phyloP scores from a whole-genome alignment of 2,329 filamentous ascomycete genomes.

The Rhynchosporium graminicola region DNA sequence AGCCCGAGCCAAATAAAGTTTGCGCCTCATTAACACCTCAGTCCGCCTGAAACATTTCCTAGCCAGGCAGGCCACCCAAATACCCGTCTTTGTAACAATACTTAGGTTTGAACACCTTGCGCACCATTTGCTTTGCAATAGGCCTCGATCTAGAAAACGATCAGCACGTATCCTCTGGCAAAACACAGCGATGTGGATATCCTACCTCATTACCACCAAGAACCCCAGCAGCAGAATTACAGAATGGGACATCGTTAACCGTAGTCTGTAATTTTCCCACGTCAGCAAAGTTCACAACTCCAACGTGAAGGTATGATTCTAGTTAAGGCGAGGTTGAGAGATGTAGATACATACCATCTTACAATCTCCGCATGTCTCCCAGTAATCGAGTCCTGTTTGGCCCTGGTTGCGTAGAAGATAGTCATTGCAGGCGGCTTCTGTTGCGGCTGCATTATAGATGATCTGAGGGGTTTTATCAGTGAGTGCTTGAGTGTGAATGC shows the following conservation, averaged over 20 bases:
- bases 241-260: slow-evolving; percentile 15
- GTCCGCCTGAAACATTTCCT: no score
- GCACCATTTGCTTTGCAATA: no score
- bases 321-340: not conserved
- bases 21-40: no score
- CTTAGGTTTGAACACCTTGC: no score
- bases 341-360: slow-evolving; percentile 15
- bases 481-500: not conserved
- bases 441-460: slow-evolving; percentile 26
- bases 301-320: not conserved
- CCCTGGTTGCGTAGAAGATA: slow-evolving; percentile 26
- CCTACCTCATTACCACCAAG: slow-evolving; percentile 25
- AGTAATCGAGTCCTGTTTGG: slow-evolving; percentile 9
- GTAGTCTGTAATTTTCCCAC: not conserved
- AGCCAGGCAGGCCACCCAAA: no score
- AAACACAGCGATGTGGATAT: no score
- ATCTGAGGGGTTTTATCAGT: slow-evolving; percentile 10
- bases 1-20: no score
- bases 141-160: no score
- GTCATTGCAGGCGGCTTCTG: slow-evolving; percentile 20
- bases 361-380: slow-evolving; percentile 29
- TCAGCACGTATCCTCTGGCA: no score
- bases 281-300: not conserved
- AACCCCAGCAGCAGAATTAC: slow-evolving; percentile 19
- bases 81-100: no score